Evolutionary conservation across 2,329 filamentous ascomycete genomes (phyloP).

Genomic region (Penicillium sumatraense): DNA sequence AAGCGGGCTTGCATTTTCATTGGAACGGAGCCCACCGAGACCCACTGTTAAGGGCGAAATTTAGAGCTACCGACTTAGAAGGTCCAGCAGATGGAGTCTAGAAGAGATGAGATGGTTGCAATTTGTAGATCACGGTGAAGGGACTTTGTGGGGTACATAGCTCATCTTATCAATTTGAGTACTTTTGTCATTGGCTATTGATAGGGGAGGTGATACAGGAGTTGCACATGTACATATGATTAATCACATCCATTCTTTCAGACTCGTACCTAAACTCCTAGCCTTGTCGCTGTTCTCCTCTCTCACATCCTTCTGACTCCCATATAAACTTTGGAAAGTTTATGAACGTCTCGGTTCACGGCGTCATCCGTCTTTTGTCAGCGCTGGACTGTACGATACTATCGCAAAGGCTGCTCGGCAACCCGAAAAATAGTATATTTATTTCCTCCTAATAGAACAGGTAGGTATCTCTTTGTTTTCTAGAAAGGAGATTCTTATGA

Average conservation of each 20-base stretch:
- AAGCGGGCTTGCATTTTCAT: constrained; percentile 7
- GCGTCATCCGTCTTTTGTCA: background rate
- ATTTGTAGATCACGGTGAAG: background rate
- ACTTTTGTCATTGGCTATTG: background rate
- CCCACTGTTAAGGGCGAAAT: background rate
- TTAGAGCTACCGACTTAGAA: background rate
- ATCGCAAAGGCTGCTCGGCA: too few species aligned
- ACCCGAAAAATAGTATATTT: too few species aligned
- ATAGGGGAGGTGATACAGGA: background rate
- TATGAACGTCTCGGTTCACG: background rate
- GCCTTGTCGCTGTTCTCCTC: too few species aligned
- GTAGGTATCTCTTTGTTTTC: too few species aligned
- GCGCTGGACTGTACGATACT: too few species aligned
- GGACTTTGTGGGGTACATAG: background rate
- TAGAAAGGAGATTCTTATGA: too few species aligned
- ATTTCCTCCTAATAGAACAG: too few species aligned
- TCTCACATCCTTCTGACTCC: too few species aligned
- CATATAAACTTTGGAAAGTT: background rate
- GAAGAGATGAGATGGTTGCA: background rate
- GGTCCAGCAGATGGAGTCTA: background rate
- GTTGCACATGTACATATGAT: background rate
- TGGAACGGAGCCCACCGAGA: constrained; percentile 19
- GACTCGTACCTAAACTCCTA: too few species aligned
- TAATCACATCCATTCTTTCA: background rate
- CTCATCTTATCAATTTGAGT: background rate